Evolutionary conservation across 2,329 filamentous ascomycete genomes (phyloP), one percentile per base, ranked within the genome.

Genomic region (Pseudodiploospora longispora): DNA sequence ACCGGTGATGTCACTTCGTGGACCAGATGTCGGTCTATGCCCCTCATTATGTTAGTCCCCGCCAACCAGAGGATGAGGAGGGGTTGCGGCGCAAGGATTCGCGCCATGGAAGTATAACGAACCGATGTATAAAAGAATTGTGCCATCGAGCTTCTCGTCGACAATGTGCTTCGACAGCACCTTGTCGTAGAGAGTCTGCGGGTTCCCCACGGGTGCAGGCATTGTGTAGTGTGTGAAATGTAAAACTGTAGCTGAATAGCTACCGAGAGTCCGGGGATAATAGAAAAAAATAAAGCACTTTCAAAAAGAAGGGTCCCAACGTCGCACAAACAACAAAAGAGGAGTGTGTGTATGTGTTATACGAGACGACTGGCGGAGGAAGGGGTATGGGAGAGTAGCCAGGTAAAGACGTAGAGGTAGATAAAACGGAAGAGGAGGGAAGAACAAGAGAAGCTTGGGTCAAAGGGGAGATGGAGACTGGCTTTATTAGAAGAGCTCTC

Each of bases 1-100:
- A 89, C 85, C 51, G 93, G 93, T 58, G 91, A 96, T 57, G 93
- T 98, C 64, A 98, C 93, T 75, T 98, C 93, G 65, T 98, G 93
- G 50, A 97, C 90, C 50, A 98, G 77, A 75, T 98, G 93, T 66
- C 93, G 80, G 70, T 95, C 88, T 90, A 58, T 32, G 6, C 27
- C 40, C n/a, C 34, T 9, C 42, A 39, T 5, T 9, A 40, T 3
- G 36, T 50, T 34, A 52, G 41, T 29, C 19, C 28, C 30, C 27
- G 12, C 19, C 3, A n/a, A 30, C 33, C 27, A 40, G 35, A 5
- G 38, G 27, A 8, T 10, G 38, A 28, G 4, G 27, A 4, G 19
- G 30, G 10, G 19, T 7, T n/a, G 1, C 19, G n/a, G 36, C 29
- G 12, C 27, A 6, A n/a, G 8, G 19, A 32, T 8, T 36, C 8